Percentiles rank a stretch among this genome's conserved stretches.
phyloP scores from a whole-genome alignment of 1,284 basidiomycete genomes.

The Bjerkandera adusta region DNA sequence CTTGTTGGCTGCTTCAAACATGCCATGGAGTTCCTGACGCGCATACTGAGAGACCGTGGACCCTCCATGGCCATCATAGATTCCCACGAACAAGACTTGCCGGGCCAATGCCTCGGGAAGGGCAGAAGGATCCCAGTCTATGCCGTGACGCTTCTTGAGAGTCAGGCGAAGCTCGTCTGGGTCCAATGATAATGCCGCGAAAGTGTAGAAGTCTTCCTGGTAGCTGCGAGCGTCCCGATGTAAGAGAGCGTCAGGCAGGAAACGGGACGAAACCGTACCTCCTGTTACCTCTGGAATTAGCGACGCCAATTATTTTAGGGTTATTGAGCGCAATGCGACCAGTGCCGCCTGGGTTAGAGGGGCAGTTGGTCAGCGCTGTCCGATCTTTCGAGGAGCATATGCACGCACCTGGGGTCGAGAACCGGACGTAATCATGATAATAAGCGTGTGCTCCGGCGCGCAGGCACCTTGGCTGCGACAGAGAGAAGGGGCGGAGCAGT shows the following conservation, averaged over 20 bases:
- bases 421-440: conserved; percentile 73
- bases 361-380: not conserved
- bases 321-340: conserved; percentile 42
- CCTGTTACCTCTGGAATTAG: conserved; percentile 74
- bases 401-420: conserved; percentile 50
- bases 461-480: not conserved
- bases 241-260: not conserved
- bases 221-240: conserved; percentile 36
- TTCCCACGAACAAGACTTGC: conserved; percentile 84
- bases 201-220: conserved; percentile 84
- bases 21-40: conserved; percentile 75
- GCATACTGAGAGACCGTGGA: conserved; percentile 46
- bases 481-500: conserved; percentile 13
- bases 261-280: conserved; percentile 41
- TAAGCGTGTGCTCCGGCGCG: conserved; percentile 2
- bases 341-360: conserved; percentile 30
- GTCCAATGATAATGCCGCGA: conserved; percentile 71
- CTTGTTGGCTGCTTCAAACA: conserved; percentile 76
- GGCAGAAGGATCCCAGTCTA: conserved; percentile 71
- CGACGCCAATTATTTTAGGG: conserved; percentile 67
- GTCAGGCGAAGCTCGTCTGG: conserved; percentile 69
- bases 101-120: conserved; percentile 57
- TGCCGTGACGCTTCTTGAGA: conserved; percentile 56
- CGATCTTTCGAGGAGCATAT: not conserved
- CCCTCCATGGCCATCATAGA: conserved; percentile 72